Percentiles rank a stretch among this genome's conserved stretches.
Conservation (phyloP, 23 red algal genomes). For the Gracilaria domingensis region DNA sequence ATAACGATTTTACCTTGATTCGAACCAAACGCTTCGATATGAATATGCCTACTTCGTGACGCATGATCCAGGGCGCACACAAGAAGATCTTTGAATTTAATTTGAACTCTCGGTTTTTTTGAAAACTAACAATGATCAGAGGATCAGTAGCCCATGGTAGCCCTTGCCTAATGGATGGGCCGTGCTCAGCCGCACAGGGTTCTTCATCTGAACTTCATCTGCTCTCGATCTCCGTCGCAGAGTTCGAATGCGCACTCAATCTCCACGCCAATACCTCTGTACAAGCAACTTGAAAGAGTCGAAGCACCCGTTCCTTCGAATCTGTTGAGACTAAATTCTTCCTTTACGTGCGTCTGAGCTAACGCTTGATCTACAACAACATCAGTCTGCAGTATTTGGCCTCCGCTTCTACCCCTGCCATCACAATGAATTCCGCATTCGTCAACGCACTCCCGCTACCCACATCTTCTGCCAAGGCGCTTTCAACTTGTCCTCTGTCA, state of each 20-base stretch:
- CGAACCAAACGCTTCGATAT: too few relatives aligned
- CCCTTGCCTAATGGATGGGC: too few relatives aligned
- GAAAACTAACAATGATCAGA: background rate
- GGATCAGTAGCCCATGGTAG: background rate
- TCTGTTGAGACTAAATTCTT: background rate
- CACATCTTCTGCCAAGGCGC: background rate
- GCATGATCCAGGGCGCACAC: too few relatives aligned
- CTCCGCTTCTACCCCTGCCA: background rate
- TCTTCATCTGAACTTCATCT: too few relatives aligned
- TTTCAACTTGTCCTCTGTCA: constrained; percentile 29
- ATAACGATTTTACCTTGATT: too few relatives aligned
- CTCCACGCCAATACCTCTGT: background rate
- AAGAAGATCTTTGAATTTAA: constrained; percentile 15
- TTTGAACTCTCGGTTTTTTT: background rate
- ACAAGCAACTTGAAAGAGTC: background rate
- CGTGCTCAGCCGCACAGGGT: too few relatives aligned
- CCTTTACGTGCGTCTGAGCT: background rate
- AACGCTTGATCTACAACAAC: background rate
- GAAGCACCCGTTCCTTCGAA: background rate
- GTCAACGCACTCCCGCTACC: background rate
- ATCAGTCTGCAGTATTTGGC: background rate
- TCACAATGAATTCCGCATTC: constrained; percentile 11
- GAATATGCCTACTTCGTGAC: too few relatives aligned
- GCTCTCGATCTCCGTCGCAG: background rate
- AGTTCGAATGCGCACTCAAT: background rate